A percentile compares a stretch with the other conserved stretches of the same genome.
phyloP scores from a whole-genome alignment of 148 eudicot species.

The Selenicereus undatus region DNA sequence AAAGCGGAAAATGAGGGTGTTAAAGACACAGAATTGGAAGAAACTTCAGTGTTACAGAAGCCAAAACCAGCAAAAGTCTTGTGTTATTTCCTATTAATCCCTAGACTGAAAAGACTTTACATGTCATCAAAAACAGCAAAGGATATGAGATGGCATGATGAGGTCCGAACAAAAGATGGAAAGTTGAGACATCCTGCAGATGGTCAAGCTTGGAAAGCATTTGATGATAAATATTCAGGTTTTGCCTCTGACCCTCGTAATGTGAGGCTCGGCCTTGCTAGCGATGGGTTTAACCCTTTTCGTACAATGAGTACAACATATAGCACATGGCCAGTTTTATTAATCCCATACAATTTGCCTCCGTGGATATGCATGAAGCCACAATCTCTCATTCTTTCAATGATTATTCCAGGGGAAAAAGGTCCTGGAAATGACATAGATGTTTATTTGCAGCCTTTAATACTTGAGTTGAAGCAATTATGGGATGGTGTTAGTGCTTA shows the following conservation, averaged over 20 bases:
- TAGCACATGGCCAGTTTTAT: constrained; percentile 3
- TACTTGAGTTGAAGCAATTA: constrained; percentile 18
- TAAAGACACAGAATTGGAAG: not conserved
- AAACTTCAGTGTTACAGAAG: not conserved
- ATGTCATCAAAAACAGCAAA: not conserved
- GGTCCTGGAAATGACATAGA: constrained; percentile 10
- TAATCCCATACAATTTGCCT: constrained; percentile 13
- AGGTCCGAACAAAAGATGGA: not conserved
- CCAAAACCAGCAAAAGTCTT: not conserved
- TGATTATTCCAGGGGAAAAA: not conserved
- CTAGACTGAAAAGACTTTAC: not conserved
- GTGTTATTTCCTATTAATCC: not conserved
- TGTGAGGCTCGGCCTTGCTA: constrained; percentile 9
- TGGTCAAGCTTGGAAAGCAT: constrained; percentile 12
- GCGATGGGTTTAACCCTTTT: constrained; percentile 12
- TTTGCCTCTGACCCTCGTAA: not conserved
- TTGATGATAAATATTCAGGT: not conserved
- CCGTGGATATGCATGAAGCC: constrained; percentile 10
- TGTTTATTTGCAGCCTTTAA: constrained; percentile 8
- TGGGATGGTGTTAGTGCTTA: constrained; percentile 17
- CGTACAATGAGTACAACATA: constrained; percentile 10
- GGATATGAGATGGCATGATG: constrained; percentile 4
- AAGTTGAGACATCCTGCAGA: not conserved
- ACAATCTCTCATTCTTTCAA: constrained; percentile 1
- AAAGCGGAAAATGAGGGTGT: not conserved